Evolutionary conservation across 2,329 filamentous ascomycete genomes (phyloP).

Genomic region (Ceratocystis destructans): DNA sequence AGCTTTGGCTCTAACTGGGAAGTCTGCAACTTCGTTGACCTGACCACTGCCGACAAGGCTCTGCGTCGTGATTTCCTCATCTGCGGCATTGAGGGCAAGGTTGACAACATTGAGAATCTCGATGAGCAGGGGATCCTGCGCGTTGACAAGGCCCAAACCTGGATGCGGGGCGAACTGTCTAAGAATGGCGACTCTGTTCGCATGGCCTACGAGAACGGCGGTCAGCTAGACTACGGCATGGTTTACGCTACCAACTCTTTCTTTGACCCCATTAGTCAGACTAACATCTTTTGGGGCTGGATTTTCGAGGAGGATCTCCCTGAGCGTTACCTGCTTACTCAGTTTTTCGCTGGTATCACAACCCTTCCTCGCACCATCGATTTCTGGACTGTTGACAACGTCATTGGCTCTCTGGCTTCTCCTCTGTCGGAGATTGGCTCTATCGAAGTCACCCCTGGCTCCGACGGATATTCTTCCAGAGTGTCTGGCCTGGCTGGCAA

Average conservation of each 20-base stretch:
- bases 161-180: conserved; percentile 7
- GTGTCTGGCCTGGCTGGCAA: conserved; percentile 13
- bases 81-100: conserved; percentile 15
- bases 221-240: conserved; percentile 21
- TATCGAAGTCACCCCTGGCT: conserved; percentile 9
- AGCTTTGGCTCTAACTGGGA: conserved; percentile 16
- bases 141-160: conserved; percentile 12
- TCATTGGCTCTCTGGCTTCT: conserved; percentile 11
- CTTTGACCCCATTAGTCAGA: conserved; percentile 18
- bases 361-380: conserved; percentile 14
- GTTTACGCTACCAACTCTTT: conserved; percentile 23
- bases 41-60: conserved; percentile 2
- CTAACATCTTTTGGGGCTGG: conserved; percentile 11
- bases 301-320: conserved; percentile 15
- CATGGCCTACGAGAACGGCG: conserved; percentile 12
- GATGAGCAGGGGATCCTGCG: conserved; percentile 7
- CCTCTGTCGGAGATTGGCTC: conserved; percentile 10
- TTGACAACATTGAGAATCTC: background rate
- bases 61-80: conserved; percentile 12
- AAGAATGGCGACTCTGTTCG: conserved; percentile 7
- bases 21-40: conserved; percentile 16
- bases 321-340: conserved; percentile 9
- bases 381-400: conserved; percentile 15
- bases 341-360: conserved; percentile 14
- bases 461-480: conserved; percentile 1